These are phyloP conservation scores for Tinospora cordifolia DNA, from an alignment of 164 flowering plant genomes.

Conservation along the genomic window DNA sequence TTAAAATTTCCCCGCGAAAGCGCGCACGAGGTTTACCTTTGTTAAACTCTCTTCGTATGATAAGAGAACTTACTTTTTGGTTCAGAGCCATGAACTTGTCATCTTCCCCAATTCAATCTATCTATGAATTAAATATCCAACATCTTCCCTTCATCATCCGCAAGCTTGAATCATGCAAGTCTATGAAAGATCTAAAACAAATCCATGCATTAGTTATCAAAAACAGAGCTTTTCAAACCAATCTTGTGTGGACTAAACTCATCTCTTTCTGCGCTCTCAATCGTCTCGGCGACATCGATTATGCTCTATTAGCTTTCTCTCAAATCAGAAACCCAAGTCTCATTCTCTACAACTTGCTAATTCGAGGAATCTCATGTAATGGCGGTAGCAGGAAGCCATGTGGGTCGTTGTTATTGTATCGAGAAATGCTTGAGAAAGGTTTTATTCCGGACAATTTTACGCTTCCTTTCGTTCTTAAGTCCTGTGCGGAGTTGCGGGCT, in stretches of 20 bases:
- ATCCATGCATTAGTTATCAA: slow-evolving; percentile 9
- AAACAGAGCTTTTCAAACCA: slow-evolving; percentile 9
- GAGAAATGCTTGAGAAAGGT: slow-evolving; percentile 8
- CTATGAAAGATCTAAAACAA: slow-evolving; percentile 13
- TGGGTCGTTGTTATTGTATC: slow-evolving; percentile 1
- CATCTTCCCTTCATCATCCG: slow-evolving; percentile 12
- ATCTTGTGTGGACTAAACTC: slow-evolving; percentile 10
- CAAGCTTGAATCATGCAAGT: slow-evolving; percentile 13
- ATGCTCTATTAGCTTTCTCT: slow-evolving; percentile 1
- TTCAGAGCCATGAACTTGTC: slow-evolving; percentile 3
- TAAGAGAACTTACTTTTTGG: too few relatives aligned
- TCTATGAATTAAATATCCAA: neutral
- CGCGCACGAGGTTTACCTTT: neutral
- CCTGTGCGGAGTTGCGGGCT: neutral
- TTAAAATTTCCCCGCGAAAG: slow-evolving; percentile 3
- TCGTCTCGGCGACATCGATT: slow-evolving; percentile 5
- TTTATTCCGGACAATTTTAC: slow-evolving; percentile 13
- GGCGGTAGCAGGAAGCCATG: neutral
- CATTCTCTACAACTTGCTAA: slow-evolving; percentile 3
- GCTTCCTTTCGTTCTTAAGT: slow-evolving; percentile 11
- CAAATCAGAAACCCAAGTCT: slow-evolving; percentile 10
- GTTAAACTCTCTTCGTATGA: too few relatives aligned
- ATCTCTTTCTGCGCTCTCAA: slow-evolving; percentile 9
- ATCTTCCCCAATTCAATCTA: slow-evolving; percentile 1
- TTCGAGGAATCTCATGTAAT: slow-evolving; percentile 4